Base-by-base conservation (phyloP, 176 grass and related monocot species). In the Melocanna baccifera region DNA sequence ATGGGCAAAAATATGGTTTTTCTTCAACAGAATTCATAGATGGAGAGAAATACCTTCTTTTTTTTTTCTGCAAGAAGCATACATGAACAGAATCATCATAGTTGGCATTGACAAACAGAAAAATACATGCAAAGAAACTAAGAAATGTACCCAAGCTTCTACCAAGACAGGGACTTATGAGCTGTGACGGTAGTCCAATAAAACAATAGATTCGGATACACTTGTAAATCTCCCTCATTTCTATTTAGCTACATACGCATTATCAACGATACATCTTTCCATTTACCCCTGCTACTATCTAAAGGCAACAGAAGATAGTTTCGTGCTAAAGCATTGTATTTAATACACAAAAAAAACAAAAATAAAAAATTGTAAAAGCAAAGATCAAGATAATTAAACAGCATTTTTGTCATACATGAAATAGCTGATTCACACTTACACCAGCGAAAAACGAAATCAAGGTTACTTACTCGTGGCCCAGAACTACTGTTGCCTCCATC, bases 321-420 rank as follows among this genome's bases (percentile, higher is more conserved):
- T 53, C 77, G 65, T 71, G 63, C 88, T 89, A 71, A 76, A 53
- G 41, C 71, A 69, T 62, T 25, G 80, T 87, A 80, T 87, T 89
- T 69, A 45, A 89, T 63, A 80, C 52, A 91, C 85, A 88, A 78
- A 1, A 6, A 82, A 88, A 91, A 25, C 43, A 65, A 71, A 84
- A 84, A 48, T 9, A 58, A 73, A 73, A 79, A 89, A 80, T 14
- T 55, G 71, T 58, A 26, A 73, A 75, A 76, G 76, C 68, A 75
- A 22, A 67, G 71, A 55, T 45, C 80, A 79, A 69, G 51, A 62
- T 87, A 87, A 91, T 80, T 63, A 84, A 87, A 83, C 69, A 84
- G 80, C 84, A 87, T 74, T 52, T 52, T 76, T 87, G 77, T 80
- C 62, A 91, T 87, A 87, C 89, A 91, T 80, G 69, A 79, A 80